Evolutionary conservation across 1,284 basidiomycete genomes (phyloP), one percentile per base, ranked within the genome.

Genomic region (Cryptococcus wingfieldii): DNA sequence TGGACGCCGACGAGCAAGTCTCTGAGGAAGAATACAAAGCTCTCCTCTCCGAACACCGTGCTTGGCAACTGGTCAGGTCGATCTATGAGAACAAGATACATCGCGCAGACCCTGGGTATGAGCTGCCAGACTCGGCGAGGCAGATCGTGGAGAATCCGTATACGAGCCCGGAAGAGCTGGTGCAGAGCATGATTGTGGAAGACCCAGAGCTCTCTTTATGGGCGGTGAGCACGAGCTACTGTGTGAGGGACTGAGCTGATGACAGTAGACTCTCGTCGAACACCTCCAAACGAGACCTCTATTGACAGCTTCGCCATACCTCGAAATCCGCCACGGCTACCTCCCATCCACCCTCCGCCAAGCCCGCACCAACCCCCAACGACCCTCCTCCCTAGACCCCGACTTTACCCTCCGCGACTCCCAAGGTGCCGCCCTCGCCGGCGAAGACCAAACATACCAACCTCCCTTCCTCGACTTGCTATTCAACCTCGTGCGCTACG

Each of bases 401-500:
- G 74, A 76, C 57, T 74, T 72, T 45, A 73, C 70, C 4, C 51
- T 76, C n/a, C 65, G 74, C 19, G 68, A 73, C 54, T 68, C 71
- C 1, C 70, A 71, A 42, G 71, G 70, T 1, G 54, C 43, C 16
- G 64, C 65, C 9, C 59, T 74, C 0, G 72, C 74, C 14, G 74
- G 74, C 1, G 74, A 74, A 57, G 74, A 76, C 61, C 60, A 64
- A 60, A 73, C 72, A 14, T 76, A 76, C 53, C 69, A 73, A 53
- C 53, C 46, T 2, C 72, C 74, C 0, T 53, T 76, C 41, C 54
- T 77, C 39, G 70, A 70, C 57, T 72, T 67, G 12, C 54, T 77
- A 14, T 77, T 63, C 57, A 68, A 75, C 53, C 59, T 70, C 5
- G 65, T 77, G 5, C 56, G 76, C 46, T 68, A 72, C 51, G 95